Percentiles rank a stretch among this genome's conserved stretches.
Evolutionary conservation across 768 basidiomycete species (phyloP).

Genomic region (Serendipita sp.): DNA sequence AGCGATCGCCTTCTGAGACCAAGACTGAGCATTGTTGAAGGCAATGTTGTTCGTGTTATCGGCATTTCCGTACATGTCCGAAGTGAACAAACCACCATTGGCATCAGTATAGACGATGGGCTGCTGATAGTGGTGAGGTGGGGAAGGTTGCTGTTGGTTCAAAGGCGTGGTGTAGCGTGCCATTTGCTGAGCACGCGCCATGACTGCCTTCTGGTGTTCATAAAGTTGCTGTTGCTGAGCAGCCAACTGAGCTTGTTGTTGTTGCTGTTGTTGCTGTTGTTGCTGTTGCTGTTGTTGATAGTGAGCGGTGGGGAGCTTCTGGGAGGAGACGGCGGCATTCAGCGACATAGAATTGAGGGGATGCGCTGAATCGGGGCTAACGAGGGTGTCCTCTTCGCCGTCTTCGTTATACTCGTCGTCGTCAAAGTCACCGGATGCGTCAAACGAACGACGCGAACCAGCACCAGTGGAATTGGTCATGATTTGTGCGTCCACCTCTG

Average conservation of each 20-base stretch:
- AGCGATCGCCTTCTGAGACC: background rate
- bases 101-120: background rate
- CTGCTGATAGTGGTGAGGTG: background rate
- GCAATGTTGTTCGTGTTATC: background rate
- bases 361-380: constrained; percentile 1
- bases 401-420: constrained; percentile 6
- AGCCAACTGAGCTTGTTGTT: background rate
- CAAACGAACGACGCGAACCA: constrained; percentile 1
- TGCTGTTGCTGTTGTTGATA: constrained; percentile 2
- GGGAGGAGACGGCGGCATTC: background rate
- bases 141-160: background rate
- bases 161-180: background rate
- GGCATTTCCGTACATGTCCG: background rate
- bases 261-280: constrained; percentile 4
- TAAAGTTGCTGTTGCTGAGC: background rate
- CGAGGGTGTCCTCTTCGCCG: background rate
- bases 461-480: background rate
- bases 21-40: background rate
- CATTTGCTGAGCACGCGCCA: background rate
- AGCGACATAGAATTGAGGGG: background rate
- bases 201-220: constrained; percentile 1
- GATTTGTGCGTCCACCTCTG: background rate
- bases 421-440: background rate
- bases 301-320: background rate
- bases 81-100: background rate